phyloP scores from a whole-genome alignment of 1,284 basidiomycete genomes.

The Ceratobasidium theobromae region DNA sequence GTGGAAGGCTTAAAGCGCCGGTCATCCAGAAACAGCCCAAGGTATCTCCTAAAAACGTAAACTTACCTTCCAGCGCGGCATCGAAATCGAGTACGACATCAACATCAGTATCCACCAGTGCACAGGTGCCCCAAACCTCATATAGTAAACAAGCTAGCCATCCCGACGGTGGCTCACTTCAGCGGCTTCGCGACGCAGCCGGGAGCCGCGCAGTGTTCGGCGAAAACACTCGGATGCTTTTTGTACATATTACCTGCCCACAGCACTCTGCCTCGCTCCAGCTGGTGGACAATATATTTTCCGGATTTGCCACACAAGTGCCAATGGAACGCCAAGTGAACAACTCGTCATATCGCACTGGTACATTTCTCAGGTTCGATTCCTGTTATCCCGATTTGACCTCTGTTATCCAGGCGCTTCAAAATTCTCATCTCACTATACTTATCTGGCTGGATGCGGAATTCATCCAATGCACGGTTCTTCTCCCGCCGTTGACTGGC shows the following conservation, averaged over 20 bases:
- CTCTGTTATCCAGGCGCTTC: background rate
- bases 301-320: conserved; percentile 9
- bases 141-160: background rate
- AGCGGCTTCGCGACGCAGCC: background rate
- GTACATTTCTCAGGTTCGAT: background rate
- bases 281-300: conserved; percentile 6
- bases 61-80: no score
- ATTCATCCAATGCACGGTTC: background rate
- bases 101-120: background rate
- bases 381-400: background rate
- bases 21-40: background rate
- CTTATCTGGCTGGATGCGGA: conserved; percentile 19
- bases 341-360: conserved; percentile 2
- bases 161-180: background rate
- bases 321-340: conserved; percentile 24
- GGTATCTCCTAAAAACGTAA: no score
- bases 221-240: conserved; percentile 14
- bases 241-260: conserved; percentile 23
- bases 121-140: background rate
- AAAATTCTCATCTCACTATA: conserved; percentile 24
- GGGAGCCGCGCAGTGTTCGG: conserved; percentile 11
- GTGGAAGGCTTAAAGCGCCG: background rate
- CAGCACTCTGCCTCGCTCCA: background rate
- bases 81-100: background rate
- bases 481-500: conserved; percentile 9